A percentile compares a stretch with the other conserved stretches of the same genome.
phyloP scores from a whole-genome alignment of 768 basidiomycete genomes.

The Lanmaoa rubissima region DNA sequence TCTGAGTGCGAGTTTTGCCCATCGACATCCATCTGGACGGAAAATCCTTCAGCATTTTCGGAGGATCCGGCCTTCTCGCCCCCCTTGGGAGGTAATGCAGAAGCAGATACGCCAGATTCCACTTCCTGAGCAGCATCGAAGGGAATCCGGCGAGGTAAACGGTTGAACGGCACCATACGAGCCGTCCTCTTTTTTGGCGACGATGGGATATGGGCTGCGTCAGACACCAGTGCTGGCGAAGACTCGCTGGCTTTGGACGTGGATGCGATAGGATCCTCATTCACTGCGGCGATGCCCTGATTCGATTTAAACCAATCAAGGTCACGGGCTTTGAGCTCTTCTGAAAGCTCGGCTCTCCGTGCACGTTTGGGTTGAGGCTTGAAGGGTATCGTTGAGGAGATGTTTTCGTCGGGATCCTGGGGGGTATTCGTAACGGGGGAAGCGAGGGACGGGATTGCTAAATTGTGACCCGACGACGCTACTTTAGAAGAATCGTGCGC shows the following conservation, averaged over 20 bases:
- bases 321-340: constrained; percentile 28
- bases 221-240: background rate
- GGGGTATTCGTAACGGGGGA: background rate
- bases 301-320: constrained; percentile 29
- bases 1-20: background rate
- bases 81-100: background rate
- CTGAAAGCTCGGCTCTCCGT: constrained; percentile 21
- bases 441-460: background rate
- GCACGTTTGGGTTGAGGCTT: constrained; percentile 31
- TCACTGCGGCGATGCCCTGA: background rate
- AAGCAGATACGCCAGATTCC: background rate
- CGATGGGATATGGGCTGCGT: background rate
- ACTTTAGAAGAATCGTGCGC: background rate
- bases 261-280: background rate
- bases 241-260: background rate
- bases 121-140: background rate
- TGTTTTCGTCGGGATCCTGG: background rate
- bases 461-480: background rate
- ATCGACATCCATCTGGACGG: constrained; percentile 7
- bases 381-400: background rate
- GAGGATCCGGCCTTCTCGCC: background rate
- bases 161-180: constrained; percentile 24
- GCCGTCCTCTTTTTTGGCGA: constrained; percentile 21
- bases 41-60: background rate
- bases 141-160: constrained; percentile 19